phyloP scores from a whole-genome alignment of 2,329 filamentous ascomycete genomes.

The Colletotrichum sansevieriae region DNA sequence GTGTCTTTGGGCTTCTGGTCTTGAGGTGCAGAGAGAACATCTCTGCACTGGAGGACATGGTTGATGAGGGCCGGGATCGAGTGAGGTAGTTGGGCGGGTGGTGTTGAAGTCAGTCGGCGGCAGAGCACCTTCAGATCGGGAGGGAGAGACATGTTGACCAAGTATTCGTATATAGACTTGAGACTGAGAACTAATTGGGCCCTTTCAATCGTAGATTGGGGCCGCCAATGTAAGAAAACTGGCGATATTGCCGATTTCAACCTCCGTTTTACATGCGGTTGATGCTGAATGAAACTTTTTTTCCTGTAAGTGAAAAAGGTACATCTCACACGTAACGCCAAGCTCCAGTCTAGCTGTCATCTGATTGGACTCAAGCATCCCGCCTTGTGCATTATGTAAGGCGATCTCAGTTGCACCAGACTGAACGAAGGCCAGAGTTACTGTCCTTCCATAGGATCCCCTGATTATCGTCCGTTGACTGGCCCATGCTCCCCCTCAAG shows the following conservation, averaged over 20 bases:
- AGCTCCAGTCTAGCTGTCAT: background rate
- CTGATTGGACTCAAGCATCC: conserved; percentile 4
- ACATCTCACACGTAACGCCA: conserved; percentile 21
- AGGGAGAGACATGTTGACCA: conserved; percentile 54
- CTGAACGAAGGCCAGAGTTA: background rate
- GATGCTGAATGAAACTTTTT: conserved; percentile 41
- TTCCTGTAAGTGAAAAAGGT: conserved; percentile 41
- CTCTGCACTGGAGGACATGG: conserved; percentile 69
- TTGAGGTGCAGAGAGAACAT: conserved; percentile 72
- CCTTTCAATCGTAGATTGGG: background rate
- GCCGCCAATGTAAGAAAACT: background rate
- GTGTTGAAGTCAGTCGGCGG: conserved; percentile 77
- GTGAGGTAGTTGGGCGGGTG: conserved; percentile 79
- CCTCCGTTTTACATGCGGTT: conserved; percentile 23
- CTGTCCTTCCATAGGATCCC: no score
- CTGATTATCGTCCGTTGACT: no score
- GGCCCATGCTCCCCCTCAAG: conserved; percentile 29
- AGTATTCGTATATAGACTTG: background rate
- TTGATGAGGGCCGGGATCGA: conserved; percentile 77
- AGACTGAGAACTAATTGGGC: background rate
- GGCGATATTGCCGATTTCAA: conserved; percentile 17
- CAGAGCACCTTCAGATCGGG: conserved; percentile 75
- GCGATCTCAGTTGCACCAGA: background rate
- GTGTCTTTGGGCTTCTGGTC: conserved; percentile 69
- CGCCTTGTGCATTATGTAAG: conserved; percentile 18